Conservation (phyloP, 2,329 filamentous ascomycete genomes). For the Hymenotorrendiella dingleyae region DNA sequence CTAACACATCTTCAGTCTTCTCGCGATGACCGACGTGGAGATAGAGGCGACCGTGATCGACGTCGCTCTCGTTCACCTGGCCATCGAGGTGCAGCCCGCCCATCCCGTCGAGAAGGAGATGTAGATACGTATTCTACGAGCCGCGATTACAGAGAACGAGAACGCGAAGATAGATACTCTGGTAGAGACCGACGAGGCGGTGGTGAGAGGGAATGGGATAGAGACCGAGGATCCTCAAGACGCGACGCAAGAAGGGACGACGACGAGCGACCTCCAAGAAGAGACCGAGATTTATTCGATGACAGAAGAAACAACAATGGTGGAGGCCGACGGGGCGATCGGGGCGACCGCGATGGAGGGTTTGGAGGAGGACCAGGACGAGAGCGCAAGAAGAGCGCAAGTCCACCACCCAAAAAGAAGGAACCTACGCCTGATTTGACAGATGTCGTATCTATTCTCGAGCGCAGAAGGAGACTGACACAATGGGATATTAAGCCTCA, state of each 20-base stretch:
- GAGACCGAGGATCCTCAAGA: conserved; percentile 58
- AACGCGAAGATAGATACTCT: conserved; percentile 87
- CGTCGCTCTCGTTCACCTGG: conserved; percentile 85
- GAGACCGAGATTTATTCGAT: conserved; percentile 57
- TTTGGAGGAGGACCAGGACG: conserved; percentile 43
- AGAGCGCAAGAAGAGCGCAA: conserved; percentile 58
- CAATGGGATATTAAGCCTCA: conserved; percentile 99
- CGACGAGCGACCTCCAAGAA: conserved; percentile 50
- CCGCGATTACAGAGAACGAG: conserved; percentile 84
- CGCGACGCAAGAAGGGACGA: conserved; percentile 62
- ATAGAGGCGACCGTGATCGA: conserved; percentile 49
- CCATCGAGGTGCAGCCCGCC: conserved; percentile 58
- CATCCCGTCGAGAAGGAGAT: conserved; percentile 65
- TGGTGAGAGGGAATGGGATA: conserved; percentile 71
- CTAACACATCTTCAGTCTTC: conserved; percentile 29
- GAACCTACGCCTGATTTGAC: conserved; percentile 96
- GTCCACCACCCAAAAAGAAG: conserved; percentile 79
- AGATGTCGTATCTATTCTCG: conserved; percentile 71
- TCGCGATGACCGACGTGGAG: conserved; percentile 36
- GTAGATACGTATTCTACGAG: conserved; percentile 88
- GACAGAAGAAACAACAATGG: conserved; percentile 40
- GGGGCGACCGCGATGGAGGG: conserved; percentile 38
- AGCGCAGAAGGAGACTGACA: conserved; percentile 86
- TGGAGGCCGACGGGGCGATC: conserved; percentile 51
- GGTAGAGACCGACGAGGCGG: conserved; percentile 56